Evolutionary conservation across 1,139 yeast genomes (phyloP).

Genomic region (Saccharomyces hybrid): DNA sequence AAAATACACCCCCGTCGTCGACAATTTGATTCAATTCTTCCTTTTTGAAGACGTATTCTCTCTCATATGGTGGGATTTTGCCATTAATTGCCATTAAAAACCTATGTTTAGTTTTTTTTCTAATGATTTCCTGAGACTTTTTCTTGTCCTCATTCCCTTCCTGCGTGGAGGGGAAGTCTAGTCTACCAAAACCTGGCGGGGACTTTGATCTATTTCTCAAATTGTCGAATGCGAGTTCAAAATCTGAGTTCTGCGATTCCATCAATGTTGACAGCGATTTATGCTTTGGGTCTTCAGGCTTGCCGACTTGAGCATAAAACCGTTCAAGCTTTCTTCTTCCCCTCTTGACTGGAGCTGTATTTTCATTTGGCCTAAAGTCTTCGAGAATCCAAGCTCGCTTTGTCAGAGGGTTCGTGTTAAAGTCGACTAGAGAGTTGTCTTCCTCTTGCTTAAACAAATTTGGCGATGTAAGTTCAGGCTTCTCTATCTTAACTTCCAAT

Average conservation of each 20-base stretch:
- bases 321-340: conserved; percentile 13
- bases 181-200: conserved; percentile 58
- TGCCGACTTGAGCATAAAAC: conserved; percentile 18
- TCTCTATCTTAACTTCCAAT: background rate
- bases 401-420: conserved; percentile 32
- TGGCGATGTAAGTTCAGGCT: background rate
- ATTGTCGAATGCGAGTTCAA: conserved; percentile 21
- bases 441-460: conserved; percentile 3
- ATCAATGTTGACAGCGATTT: background rate
- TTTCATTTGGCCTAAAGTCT: conserved; percentile 28
- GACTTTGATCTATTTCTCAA: conserved; percentile 43
- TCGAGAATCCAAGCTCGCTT: conserved; percentile 32
- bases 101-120: conserved; percentile 35
- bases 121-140: conserved; percentile 30
- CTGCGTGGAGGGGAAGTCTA: conserved; percentile 59
- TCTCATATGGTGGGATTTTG: conserved; percentile 26
- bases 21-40: conserved; percentile 35
- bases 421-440: conserved; percentile 8
- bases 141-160: conserved; percentile 36
- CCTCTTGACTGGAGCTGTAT: conserved; percentile 8
- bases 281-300: conserved; percentile 9
- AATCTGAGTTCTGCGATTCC: background rate
- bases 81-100: conserved; percentile 33
- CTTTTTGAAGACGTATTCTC: conserved; percentile 29
- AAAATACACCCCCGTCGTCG: conserved; percentile 38